Base-by-base conservation (phyloP, 1,284 basidiomycete genomes). In the Pseudozyma sp. region DNA sequence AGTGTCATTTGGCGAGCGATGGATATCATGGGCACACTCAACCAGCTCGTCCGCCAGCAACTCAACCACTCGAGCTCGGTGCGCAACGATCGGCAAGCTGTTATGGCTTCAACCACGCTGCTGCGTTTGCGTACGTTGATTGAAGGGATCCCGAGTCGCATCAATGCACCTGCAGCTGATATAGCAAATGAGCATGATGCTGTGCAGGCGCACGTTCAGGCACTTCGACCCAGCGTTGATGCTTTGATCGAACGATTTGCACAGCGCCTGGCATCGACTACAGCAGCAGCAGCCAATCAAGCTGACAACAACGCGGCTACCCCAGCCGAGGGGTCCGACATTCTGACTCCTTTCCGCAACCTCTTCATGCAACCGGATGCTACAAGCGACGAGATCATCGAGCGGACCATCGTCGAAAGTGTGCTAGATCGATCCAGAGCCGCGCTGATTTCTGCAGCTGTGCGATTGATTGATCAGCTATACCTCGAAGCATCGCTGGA, bases 401-500 rank as follows among this genome's bases (percentile, higher is more conserved):
- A 75, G 35, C 64, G 59, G 4, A 49, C 72, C 25, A 68, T 75
- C 25, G 66, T 75, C 5, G 60, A 75, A 13, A 64, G 67, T 36
- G 64, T 75, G 14, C 39, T 64, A 1, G 57, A 63, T 31, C 49
- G 55, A 18, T 38, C 44, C 49, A 59, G 62, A 18, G 5, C 34
- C 0, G 40, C 51, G 1, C 45, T 69, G 12, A 47, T 74, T 10
- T 42, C 59, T 13, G 57, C 60, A 12, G 63, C 72, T 5, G 72
- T 70, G 12, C 59, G 61, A 5, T 35, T 75, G 13, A 67, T 75
- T 13, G 72, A 75, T n/a, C 67, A 70, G 64, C 63, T 75, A 13
- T 70, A 75, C 48, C 72, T 70, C 12, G 72, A 75, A 50, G 72
- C 72, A 12, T 70, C 72, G 51, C 68, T 70, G 34, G 72, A 75